Conservation (phyloP, 2,329 filamentous ascomycete species). For the Cryphonectria carpinicola region DNA sequence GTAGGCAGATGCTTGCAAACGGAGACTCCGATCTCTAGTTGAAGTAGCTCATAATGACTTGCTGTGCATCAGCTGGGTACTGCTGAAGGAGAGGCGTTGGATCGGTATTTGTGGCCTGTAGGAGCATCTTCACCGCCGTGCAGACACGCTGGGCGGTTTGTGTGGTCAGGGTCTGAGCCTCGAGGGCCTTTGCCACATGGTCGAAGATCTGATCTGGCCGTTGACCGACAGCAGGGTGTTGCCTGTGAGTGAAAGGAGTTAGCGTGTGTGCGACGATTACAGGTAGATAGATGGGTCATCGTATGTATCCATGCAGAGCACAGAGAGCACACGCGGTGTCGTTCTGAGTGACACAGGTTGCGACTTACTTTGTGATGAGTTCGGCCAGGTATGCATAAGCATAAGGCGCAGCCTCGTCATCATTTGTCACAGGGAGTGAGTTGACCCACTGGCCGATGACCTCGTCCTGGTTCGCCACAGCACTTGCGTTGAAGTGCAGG, state of each 20-base stretch:
- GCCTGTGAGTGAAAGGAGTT: constrained; percentile 55
- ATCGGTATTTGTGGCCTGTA: constrained; percentile 74
- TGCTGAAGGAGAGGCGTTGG: constrained; percentile 74
- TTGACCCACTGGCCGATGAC: constrained; percentile 86
- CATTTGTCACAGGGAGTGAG: constrained; percentile 88
- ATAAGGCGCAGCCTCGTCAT: constrained; percentile 96
- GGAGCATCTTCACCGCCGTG: constrained; percentile 74
- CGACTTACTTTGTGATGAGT: constrained; percentile 88
- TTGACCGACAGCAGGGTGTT: constrained; percentile 78
- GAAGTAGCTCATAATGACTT: constrained; percentile 79
- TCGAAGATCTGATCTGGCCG: constrained; percentile 83
- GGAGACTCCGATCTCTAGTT: constrained; percentile 48
- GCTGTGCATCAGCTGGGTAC: constrained; percentile 79
- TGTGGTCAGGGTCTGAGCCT: constrained; percentile 87
- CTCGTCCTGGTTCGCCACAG: constrained; percentile 75
- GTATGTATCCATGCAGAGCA: constrained; percentile 8
- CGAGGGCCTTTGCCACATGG: constrained; percentile 84
- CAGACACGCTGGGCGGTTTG: constrained; percentile 80
- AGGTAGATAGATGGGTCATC: no score
- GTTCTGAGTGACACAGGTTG: background rate
- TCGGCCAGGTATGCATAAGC: constrained; percentile 91
- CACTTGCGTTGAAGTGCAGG: constrained; percentile 81
- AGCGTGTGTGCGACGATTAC: constrained; percentile 9
- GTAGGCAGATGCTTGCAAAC: background rate
- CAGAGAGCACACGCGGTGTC: background rate